Percentiles rank a stretch among this genome's conserved stretches.
Conservation (phyloP, 306 rosid species). For the Sicyos baderoa region DNA sequence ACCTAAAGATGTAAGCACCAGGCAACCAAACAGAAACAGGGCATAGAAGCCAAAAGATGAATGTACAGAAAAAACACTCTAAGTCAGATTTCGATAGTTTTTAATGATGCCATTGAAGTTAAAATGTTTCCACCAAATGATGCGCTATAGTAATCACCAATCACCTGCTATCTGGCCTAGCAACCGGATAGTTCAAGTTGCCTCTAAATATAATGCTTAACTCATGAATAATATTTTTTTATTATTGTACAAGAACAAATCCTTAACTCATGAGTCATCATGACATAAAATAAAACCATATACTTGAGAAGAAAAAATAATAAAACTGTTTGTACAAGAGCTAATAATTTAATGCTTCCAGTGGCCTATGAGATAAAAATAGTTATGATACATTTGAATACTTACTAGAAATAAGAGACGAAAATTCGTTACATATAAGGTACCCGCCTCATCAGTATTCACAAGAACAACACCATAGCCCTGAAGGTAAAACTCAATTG, state of each 20-base stretch:
- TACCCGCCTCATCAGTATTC: conserved; percentile 86
- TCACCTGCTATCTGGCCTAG: not conserved
- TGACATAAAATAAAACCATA: not conserved
- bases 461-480: conserved; percentile 93
- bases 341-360: not conserved
- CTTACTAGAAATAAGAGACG: conserved; percentile 90
- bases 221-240: too few species aligned
- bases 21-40: not conserved
- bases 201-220: not conserved
- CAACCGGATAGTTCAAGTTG: not conserved
- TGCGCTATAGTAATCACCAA: not conserved
- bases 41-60: not conserved
- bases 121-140: not conserved
- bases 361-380: not conserved
- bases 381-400: conserved; percentile 11
- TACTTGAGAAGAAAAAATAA: conserved; percentile 12
- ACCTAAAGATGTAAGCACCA: not conserved
- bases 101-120: not conserved
- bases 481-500: conserved; percentile 37
- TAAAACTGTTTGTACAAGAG: not conserved
- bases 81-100: not conserved
- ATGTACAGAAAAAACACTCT: too few species aligned
- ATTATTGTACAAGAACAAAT: too few species aligned
- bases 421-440: conserved; percentile 73
- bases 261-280: too few species aligned